phyloP scores from a whole-genome alignment of 192 early-diverging fungal species.

The Cladochytrium replicatum region DNA sequence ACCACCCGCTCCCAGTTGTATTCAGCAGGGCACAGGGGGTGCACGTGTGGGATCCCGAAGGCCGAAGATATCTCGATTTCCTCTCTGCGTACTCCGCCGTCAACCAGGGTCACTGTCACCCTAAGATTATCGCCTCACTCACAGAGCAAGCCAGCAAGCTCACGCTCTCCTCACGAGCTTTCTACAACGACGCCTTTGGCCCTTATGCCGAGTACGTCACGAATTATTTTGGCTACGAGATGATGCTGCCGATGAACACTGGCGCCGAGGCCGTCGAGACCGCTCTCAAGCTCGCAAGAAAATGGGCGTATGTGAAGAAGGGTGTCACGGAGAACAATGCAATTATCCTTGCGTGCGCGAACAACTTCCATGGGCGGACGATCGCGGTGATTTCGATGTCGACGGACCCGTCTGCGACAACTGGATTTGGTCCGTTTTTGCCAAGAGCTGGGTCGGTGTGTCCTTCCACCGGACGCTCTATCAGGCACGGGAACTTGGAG shows the following conservation, averaged over 20 bases:
- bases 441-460: constrained; percentile 75
- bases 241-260: constrained; percentile 99
- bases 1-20: constrained; percentile 94
- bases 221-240: constrained; percentile 89
- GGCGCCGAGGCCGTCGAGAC: constrained; percentile 99
- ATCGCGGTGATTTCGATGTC: constrained; percentile 89
- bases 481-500: constrained; percentile 78
- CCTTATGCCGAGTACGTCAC: constrained; percentile 83
- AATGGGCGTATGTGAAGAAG: constrained; percentile 94
- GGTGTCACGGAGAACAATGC: constrained; percentile 68
- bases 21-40: constrained; percentile 78
- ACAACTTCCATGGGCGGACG: constrained; percentile 98
- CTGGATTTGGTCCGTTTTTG: constrained; percentile 87
- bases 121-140: constrained; percentile 84
- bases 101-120: constrained; percentile 91
- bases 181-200: constrained; percentile 93
- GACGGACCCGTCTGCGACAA: constrained; percentile 75
- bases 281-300: constrained; percentile 92
- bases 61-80: constrained; percentile 79
- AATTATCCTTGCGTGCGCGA: constrained; percentile 68
- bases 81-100: constrained; percentile 75
- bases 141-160: constrained; percentile 80
- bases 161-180: constrained; percentile 85
- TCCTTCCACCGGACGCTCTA: constrained; percentile 53
- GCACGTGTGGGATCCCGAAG: constrained; percentile 92